phyloP scores from a whole-genome alignment of 2,329 filamentous ascomycete genomes.

The Cytospora mali region DNA sequence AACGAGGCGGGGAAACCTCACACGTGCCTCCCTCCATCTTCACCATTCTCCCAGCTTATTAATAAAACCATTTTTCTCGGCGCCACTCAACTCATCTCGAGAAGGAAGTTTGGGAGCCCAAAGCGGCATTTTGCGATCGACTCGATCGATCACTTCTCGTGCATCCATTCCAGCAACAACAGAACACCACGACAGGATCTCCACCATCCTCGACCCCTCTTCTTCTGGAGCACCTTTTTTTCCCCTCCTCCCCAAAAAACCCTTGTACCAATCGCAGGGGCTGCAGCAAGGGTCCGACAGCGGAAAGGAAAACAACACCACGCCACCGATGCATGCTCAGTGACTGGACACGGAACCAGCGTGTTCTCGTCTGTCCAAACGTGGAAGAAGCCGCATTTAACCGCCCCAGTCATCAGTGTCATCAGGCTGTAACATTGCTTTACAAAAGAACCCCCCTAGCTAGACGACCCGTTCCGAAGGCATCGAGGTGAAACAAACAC shows the following conservation, averaged over 20 bases:
- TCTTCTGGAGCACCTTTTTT: neutral
- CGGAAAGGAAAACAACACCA: too few species aligned
- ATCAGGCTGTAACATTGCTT: too few species aligned
- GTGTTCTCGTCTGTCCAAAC: too few species aligned
- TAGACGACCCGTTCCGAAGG: too few species aligned
- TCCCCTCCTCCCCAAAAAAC: neutral
- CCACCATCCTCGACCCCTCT: neutral
- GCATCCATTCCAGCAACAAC: too few species aligned
- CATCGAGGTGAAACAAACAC: neutral
- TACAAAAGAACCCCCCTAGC: too few species aligned
- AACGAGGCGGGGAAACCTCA: neutral
- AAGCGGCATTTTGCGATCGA: too few species aligned
- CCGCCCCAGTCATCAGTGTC: too few species aligned
- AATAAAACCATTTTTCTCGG: neutral
- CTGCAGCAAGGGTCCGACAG: neutral
- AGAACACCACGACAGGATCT: neutral
- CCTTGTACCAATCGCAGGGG: neutral
- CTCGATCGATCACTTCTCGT: neutral
- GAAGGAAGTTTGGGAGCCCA: too few species aligned
- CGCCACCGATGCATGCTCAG: too few species aligned
- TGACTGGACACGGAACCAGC: too few species aligned
- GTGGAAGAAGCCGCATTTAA: too few species aligned
- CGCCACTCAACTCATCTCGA: neutral
- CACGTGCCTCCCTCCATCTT: neutral
- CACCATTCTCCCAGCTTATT: neutral